Percentiles rank a stretch among this genome's conserved stretches.
These are phyloP conservation scores for Ploettnerulaceae sp. DNA, from an alignment of 2,329 filamentous ascomycete genomes.

Conservation along the genomic window DNA sequence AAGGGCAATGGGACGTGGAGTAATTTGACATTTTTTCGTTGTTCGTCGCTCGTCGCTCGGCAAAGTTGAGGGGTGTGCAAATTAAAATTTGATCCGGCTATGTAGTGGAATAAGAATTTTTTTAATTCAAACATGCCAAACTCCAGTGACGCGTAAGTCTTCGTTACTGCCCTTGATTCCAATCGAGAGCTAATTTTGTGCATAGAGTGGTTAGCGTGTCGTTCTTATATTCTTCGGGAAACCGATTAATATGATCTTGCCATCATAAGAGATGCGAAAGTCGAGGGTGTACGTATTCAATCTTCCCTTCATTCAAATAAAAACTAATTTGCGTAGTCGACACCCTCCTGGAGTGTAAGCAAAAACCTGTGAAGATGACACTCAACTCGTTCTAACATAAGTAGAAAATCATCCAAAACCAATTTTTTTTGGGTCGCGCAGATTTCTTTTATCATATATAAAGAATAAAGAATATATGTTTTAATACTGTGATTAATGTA, in stretches of 20 bases:
- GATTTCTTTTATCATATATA: too few relatives aligned
- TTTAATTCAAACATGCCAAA: slow-evolving; percentile 27
- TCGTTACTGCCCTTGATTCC: slow-evolving; percentile 22
- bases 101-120: slow-evolving; percentile 22
- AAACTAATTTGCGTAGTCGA: slow-evolving; percentile 29
- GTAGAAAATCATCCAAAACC: too few relatives aligned
- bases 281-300: slow-evolving; percentile 24
- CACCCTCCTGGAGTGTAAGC: background rate
- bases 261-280: slow-evolving; percentile 30
- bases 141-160: slow-evolving; percentile 31
- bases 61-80: background rate
- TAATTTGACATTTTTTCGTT: background rate
- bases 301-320: slow-evolving; percentile 10
- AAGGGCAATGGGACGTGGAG: background rate
- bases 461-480: too few relatives aligned
- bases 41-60: background rate
- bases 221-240: slow-evolving; percentile 32
- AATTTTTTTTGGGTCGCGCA: too few relatives aligned
- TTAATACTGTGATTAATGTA: too few relatives aligned
- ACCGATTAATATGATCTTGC: slow-evolving; percentile 29
- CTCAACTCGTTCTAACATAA: too few relatives aligned
- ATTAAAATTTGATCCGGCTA: background rate
- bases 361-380: background rate
- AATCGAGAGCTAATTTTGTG: slow-evolving; percentile 24
- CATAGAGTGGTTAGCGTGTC: slow-evolving; percentile 34